These are phyloP conservation scores for Apophysomyces trapeziformis DNA, from an alignment of 371 early-diverging fungal species.

Conservation along the genomic window DNA sequence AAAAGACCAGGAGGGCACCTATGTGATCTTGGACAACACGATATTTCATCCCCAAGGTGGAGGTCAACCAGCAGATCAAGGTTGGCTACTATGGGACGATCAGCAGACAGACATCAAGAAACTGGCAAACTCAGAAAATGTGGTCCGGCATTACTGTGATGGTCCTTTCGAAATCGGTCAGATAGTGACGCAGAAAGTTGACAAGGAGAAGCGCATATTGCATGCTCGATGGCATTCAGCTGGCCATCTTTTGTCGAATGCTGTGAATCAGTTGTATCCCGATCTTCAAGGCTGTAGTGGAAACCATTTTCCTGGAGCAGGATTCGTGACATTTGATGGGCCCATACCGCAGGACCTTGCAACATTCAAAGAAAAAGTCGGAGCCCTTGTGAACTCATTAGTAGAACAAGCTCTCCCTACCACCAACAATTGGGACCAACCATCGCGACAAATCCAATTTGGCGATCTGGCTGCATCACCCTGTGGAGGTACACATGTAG, in stretches of 20 bases:
- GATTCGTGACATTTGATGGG: neutral
- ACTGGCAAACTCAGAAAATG: neutral
- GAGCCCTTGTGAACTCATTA: neutral
- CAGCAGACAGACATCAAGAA: neutral
- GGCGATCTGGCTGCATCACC: neutral
- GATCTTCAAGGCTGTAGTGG: neutral
- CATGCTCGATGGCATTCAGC: conserved; percentile 6
- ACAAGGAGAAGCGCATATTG: neutral
- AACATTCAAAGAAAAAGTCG: conserved; percentile 2
- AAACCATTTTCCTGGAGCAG: neutral
- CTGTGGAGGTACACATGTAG: conserved; percentile 2
- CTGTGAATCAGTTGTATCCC: neutral
- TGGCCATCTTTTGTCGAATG: conserved; percentile 1
- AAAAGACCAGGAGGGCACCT: neutral
- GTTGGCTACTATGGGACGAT: neutral
- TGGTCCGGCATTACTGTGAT: neutral
- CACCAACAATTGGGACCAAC: neutral
- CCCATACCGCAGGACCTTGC: conserved; percentile 2
- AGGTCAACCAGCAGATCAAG: neutral
- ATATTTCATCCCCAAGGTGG: conserved; percentile 3
- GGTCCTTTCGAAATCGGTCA: conserved; percentile 2
- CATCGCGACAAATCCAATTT: neutral
- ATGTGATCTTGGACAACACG: neutral
- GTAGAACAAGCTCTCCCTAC: neutral
- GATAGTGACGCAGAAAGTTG: neutral